These are phyloP conservation scores for Novakomyces olei DNA, from an alignment of 805 yeast genomes.

Conservation along the genomic window DNA sequence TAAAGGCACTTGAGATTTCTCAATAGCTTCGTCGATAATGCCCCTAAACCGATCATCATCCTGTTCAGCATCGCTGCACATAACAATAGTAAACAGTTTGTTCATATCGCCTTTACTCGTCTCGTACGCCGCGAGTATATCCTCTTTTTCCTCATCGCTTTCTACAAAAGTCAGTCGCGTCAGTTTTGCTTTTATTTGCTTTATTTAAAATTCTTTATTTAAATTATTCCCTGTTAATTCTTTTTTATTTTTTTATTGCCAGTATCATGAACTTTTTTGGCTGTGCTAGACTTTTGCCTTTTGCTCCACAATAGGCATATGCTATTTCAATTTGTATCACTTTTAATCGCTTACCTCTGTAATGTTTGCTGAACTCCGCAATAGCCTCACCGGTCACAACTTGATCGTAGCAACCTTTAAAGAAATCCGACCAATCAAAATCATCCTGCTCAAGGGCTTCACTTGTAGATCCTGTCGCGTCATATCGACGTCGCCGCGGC, in stretches of 20 bases:
- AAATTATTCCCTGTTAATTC: no score
- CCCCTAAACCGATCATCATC: constrained; percentile 42
- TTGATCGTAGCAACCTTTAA: constrained; percentile 15
- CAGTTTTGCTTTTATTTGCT: not conserved
- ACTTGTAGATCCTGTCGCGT: constrained; percentile 42
- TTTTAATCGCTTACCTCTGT: constrained; percentile 34
- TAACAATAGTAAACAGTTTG: constrained; percentile 46
- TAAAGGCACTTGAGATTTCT: constrained; percentile 18
- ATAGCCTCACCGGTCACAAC: constrained; percentile 25
- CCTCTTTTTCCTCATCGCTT: constrained; percentile 23
- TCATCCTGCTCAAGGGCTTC: constrained; percentile 18
- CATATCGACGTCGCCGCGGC: constrained; percentile 33
- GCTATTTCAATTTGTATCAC: no score
- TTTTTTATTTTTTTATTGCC: no score
- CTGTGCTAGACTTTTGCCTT: no score
- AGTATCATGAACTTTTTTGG: no score
- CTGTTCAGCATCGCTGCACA: constrained; percentile 44
- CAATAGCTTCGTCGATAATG: constrained; percentile 27
- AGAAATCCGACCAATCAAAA: constrained; percentile 17
- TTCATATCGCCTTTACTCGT: constrained; percentile 47
- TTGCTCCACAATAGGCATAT: no score
- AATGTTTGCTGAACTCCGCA: constrained; percentile 40
- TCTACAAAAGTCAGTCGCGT: not conserved
- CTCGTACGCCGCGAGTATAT: constrained; percentile 36
- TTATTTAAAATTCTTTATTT: not conserved